phyloP scores from a whole-genome alignment of 2,329 filamentous ascomycete genomes.

The Colletotrichum graminicola region DNA sequence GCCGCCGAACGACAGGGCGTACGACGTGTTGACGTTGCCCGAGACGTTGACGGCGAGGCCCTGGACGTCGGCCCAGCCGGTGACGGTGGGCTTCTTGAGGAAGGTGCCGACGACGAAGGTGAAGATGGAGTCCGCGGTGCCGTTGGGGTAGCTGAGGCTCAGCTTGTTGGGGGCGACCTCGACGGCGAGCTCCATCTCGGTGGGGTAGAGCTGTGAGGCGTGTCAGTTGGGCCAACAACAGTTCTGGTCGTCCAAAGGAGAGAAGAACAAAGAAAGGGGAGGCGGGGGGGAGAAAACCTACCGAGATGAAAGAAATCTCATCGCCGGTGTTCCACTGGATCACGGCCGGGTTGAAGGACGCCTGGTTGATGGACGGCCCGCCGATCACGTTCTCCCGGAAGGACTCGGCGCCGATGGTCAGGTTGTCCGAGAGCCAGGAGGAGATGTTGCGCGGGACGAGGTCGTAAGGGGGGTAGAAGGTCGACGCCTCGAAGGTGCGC shows the following conservation, averaged over 20 bases:
- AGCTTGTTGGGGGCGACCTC: slow-evolving; percentile 58
- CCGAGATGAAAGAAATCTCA: slow-evolving; percentile 52
- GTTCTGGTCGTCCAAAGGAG: not conserved
- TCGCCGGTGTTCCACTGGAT: slow-evolving; percentile 67
- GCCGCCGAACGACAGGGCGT: slow-evolving; percentile 59
- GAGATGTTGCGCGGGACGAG: slow-evolving; percentile 68
- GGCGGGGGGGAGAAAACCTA: slow-evolving; percentile 35
- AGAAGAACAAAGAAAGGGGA: not conserved
- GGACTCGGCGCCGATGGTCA: slow-evolving; percentile 72
- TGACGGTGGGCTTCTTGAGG: slow-evolving; percentile 56
- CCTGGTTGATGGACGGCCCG: slow-evolving; percentile 63
- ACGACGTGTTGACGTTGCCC: slow-evolving; percentile 57
- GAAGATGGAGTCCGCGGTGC: slow-evolving; percentile 62
- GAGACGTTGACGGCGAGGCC: slow-evolving; percentile 60
- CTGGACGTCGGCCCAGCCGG: slow-evolving; percentile 60
- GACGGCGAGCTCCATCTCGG: slow-evolving; percentile 55
- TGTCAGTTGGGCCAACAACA: slow-evolving; percentile 47
- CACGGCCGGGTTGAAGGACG: slow-evolving; percentile 69
- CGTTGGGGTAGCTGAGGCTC: slow-evolving; percentile 65
- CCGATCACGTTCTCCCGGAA: slow-evolving; percentile 68
- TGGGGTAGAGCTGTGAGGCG: slow-evolving; percentile 52
- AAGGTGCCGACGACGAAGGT: slow-evolving; percentile 64
- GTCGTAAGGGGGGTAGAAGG: slow-evolving; percentile 71
- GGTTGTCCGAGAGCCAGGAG: slow-evolving; percentile 66
- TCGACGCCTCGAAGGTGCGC: slow-evolving; percentile 63